These are phyloP conservation scores for Nemania serpens DNA, from an alignment of 2,329 filamentous ascomycete genomes.

Conservation along the genomic window DNA sequence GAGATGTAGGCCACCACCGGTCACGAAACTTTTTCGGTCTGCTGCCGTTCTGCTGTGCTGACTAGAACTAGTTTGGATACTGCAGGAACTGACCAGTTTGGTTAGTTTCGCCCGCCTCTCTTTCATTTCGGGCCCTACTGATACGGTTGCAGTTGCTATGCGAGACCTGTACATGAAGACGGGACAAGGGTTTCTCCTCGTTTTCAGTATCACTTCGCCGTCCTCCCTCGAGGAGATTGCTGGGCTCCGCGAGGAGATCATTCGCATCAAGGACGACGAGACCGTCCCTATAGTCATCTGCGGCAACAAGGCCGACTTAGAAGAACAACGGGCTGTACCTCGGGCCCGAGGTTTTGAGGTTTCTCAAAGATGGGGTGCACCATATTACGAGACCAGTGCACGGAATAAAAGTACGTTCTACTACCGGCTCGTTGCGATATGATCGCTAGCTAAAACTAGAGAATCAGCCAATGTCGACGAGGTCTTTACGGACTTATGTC, in stretches of 20 bases:
- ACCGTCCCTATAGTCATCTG: conserved; percentile 87
- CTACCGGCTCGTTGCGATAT: neutral
- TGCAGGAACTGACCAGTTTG: conserved; percentile 90
- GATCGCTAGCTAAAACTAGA: conserved; percentile 9
- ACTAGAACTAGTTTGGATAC: conserved; percentile 71
- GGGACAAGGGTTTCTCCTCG: conserved; percentile 86
- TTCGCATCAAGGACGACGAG: conserved; percentile 87
- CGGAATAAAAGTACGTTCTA: conserved; percentile 66
- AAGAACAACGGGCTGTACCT: conserved; percentile 80
- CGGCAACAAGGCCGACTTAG: conserved; percentile 88
- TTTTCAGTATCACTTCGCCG: conserved; percentile 87
- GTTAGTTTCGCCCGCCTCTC: conserved; percentile 57
- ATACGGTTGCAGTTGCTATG: conserved; percentile 57
- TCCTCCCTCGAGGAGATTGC: conserved; percentile 83
- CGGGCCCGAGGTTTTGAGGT: conserved; percentile 80
- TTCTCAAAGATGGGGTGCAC: conserved; percentile 85
- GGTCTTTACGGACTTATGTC: conserved; percentile 82
- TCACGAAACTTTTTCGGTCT: conserved; percentile 28
- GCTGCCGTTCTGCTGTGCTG: conserved; percentile 34
- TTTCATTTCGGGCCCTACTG: conserved; percentile 27
- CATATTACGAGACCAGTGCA: conserved; percentile 90
- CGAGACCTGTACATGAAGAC: conserved; percentile 92
- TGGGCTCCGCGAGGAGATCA: conserved; percentile 84
- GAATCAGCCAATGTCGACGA: conserved; percentile 79
- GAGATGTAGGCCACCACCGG: conserved; percentile 70